Conservation (phyloP, 768 basidiomycete species). For the Gymnopilus dilepis region DNA sequence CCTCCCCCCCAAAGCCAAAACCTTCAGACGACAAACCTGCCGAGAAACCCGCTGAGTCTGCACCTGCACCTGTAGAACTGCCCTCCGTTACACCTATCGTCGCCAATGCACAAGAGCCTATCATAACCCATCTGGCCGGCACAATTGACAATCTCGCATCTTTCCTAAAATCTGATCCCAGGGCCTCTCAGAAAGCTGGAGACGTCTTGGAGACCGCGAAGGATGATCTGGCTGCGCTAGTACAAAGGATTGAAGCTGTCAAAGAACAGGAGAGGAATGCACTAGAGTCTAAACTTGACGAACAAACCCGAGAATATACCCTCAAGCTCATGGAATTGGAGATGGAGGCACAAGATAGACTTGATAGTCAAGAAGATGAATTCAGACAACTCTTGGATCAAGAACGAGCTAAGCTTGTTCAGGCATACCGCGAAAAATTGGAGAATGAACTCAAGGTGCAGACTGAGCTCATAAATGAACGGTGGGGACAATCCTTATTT, state of each 20-base stretch:
- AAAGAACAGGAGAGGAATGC: constrained; percentile 78
- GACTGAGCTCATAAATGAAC: constrained; percentile 92
- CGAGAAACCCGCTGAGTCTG: constrained; percentile 28
- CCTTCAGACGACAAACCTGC: constrained; percentile 17
- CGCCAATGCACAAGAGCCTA: constrained; percentile 82
- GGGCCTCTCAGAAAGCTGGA: constrained; percentile 67
- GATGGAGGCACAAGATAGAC: constrained; percentile 84
- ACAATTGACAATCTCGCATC: constrained; percentile 93
- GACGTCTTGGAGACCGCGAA: constrained; percentile 83
- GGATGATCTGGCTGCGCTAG: constrained; percentile 78
- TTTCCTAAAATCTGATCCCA: constrained; percentile 77
- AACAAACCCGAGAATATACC: constrained; percentile 85
- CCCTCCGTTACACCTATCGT: constrained; percentile 86
- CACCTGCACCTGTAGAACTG: constrained; percentile 44
- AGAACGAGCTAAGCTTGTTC: constrained; percentile 73
- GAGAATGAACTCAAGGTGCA: constrained; percentile 86
- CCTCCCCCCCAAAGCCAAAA: constrained; percentile 51
- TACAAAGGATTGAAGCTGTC: constrained; percentile 74
- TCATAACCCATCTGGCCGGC: constrained; percentile 88
- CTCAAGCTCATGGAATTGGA: constrained; percentile 81
- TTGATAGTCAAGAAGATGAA: constrained; percentile 85
- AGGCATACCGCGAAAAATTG: constrained; percentile 85
- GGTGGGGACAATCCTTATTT: constrained; percentile 53
- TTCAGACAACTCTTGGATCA: constrained; percentile 83
- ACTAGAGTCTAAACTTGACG: constrained; percentile 70